Base-by-base conservation (phyloP, 225 moss, liverwort and hornwort genomes). In the Straminergon stramineum region DNA sequence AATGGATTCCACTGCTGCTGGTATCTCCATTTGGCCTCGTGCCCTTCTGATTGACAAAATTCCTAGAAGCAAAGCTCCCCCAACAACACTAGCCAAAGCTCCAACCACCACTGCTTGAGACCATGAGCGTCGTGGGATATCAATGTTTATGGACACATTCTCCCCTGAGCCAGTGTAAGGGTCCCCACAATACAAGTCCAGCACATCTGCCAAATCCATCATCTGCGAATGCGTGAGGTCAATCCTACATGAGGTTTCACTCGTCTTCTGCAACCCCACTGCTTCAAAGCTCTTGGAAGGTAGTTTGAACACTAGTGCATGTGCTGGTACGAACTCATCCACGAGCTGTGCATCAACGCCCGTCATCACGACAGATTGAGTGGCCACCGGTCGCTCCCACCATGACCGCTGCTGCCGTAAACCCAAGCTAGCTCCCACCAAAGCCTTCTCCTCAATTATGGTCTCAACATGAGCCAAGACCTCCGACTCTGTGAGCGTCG, bases 151-250 rank as follows among this genome's bases (percentile, higher is more conserved):
- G 30, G 89, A 87, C 24, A 96, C 90, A 61, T 76, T 89, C 86
- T 96, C 95, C 32, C 89, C 88, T 23, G 96, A 94, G 73, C 92
- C 92, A 39, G 94, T 98, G 90, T 92, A 96, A 28, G 91, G 90
- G 83, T 98, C 97, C 86, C 95, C 96, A 53, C 94, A 96, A 63
- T 96, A 97, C 57, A 97, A 86, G 91, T 98, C 98, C 92, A 97
- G 80, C 89, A 97, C 93, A 91, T 98, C 97, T 67, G 97, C 97
- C 88, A 97, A 87, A 81, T 96, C 96, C 87, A 96, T 97, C 95
- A 98, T 88, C 92, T 98, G 96, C 6, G 93, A 85, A 87, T 97
- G 98, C 26, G 98, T 96, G 34, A 98, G 91, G 86, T 96, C 85
- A 85, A 97, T 43, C 69, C 89, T 89, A 70, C 92, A 91, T 17